phyloP scores from a whole-genome alignment of 2,329 filamentous ascomycete species.

The Monilinia vaccinii-corymbosi region DNA sequence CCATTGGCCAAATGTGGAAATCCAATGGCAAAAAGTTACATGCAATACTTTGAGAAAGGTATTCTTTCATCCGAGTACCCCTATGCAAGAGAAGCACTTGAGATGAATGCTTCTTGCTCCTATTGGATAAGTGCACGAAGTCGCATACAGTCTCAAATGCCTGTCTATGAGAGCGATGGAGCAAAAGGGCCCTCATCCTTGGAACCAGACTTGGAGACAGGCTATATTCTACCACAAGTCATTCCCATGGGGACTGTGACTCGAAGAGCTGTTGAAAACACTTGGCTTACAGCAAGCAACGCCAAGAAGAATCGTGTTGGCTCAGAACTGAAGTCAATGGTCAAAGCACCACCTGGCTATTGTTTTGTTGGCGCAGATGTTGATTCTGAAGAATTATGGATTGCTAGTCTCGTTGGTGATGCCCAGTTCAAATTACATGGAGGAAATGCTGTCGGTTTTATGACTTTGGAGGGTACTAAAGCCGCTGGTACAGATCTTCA shows the following conservation, averaged over 20 bases:
- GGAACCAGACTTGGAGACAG: slow-evolving; percentile 33
- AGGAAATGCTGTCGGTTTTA: slow-evolving; percentile 95
- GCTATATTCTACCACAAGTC: slow-evolving; percentile 88
- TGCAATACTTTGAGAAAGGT: slow-evolving; percentile 84
- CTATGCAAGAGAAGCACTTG: slow-evolving; percentile 87
- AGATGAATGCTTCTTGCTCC: slow-evolving; percentile 98
- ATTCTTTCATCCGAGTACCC: slow-evolving; percentile 77
- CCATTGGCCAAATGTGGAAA: slow-evolving; percentile 75
- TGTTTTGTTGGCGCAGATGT: slow-evolving; percentile 95
- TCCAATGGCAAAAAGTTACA: slow-evolving; percentile 84
- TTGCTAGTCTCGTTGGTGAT: slow-evolving; percentile 89
- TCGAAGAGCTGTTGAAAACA: slow-evolving; percentile 88
- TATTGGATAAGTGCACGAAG: slow-evolving; percentile 98
- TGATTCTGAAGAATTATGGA: slow-evolving; percentile 96
- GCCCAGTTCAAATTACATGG: slow-evolving; percentile 92
- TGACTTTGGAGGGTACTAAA: slow-evolving; percentile 96
- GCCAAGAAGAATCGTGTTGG: slow-evolving; percentile 94
- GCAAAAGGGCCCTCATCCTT: slow-evolving; percentile 20
- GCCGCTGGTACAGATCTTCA: slow-evolving; percentile 89
- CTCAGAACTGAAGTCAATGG: slow-evolving; percentile 95
- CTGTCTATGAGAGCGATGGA: slow-evolving; percentile 69
- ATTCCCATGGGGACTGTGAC: slow-evolving; percentile 99
- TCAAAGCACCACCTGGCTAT: slow-evolving; percentile 83
- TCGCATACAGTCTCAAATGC: slow-evolving; percentile 89
- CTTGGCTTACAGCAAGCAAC: slow-evolving; percentile 95